phyloP scores from a whole-genome alignment of 2,329 filamentous ascomycete species.

The Coniochaeta hoffmannii region DNA sequence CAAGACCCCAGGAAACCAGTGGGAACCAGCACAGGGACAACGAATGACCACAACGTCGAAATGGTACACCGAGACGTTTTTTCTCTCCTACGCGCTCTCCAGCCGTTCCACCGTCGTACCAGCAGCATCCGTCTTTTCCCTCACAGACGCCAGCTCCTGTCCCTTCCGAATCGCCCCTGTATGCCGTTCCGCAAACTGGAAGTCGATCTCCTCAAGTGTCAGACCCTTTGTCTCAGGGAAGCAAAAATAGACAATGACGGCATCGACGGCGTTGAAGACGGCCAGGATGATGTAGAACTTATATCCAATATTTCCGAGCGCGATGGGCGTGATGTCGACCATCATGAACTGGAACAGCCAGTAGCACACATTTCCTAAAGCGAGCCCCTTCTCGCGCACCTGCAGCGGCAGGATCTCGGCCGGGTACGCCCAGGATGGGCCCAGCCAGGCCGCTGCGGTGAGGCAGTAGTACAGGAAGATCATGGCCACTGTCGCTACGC shows the following conservation, averaged over 20 bases:
- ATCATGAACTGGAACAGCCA: conserved; percentile 29
- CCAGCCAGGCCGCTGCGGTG: conserved; percentile 28
- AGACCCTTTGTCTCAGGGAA: conserved; percentile 46
- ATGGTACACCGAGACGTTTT: no score
- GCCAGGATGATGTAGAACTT: conserved; percentile 47
- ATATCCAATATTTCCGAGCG: conserved; percentile 39
- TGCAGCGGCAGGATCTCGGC: conserved; percentile 27
- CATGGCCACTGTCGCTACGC: conserved; percentile 9
- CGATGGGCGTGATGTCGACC: conserved; percentile 44
- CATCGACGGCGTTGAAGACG: conserved; percentile 34
- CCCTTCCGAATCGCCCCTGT: background rate
- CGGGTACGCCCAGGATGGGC: conserved; percentile 12
- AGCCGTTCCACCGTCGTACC: background rate
- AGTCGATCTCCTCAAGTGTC: conserved; percentile 43
- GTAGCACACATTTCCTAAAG: conserved; percentile 25
- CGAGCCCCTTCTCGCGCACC: conserved; percentile 23
- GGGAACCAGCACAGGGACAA: background rate
- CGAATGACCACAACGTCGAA: no score
- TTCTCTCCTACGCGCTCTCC: background rate
- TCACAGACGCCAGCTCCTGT: background rate
- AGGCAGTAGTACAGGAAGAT: conserved; percentile 14
- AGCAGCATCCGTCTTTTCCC: background rate
- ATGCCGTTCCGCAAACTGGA: conserved; percentile 28
- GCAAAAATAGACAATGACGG: conserved; percentile 35
- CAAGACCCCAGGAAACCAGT: no score